phyloP scores from a whole-genome alignment of 108 stramenopile genomes.

The Conticribra guillardii region DNA sequence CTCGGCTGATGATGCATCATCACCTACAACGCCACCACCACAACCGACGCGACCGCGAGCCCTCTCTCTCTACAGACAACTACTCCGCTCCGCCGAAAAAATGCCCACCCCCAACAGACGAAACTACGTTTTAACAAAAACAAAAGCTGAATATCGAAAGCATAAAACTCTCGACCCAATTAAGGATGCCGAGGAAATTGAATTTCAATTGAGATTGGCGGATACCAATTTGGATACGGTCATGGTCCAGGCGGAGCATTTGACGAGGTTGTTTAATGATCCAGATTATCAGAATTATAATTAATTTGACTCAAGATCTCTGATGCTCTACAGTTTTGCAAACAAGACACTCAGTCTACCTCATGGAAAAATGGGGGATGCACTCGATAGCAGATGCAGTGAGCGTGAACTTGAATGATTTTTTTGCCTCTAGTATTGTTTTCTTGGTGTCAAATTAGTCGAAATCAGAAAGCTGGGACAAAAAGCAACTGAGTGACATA shows the following conservation, averaged over 20 bases:
- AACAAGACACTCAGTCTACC: too few relatives aligned
- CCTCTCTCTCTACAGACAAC: constrained; percentile 81
- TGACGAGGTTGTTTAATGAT: constrained; percentile 56
- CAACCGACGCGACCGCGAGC: constrained; percentile 22
- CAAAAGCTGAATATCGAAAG: constrained; percentile 65
- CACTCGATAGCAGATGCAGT: too few relatives aligned
- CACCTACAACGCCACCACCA: constrained; percentile 52
- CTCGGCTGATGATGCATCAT: too few relatives aligned
- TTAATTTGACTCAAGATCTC: too few relatives aligned
- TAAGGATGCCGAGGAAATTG: constrained; percentile 75
- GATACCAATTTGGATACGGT: constrained; percentile 90
- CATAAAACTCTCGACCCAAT: constrained; percentile 34
- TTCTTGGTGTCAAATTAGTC: neutral
- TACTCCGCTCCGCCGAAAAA: constrained; percentile 71
- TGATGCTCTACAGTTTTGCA: too few relatives aligned
- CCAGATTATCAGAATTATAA: constrained; percentile 50
- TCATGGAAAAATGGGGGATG: too few relatives aligned
- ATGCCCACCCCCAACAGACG: constrained; percentile 91
- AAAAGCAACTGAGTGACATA: too few relatives aligned
- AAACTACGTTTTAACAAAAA: constrained; percentile 78
- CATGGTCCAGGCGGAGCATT: constrained; percentile 85
- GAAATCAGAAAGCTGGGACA: neutral
- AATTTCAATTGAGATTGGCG: constrained; percentile 72
- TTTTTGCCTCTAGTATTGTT: too few relatives aligned
- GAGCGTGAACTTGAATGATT: too few relatives aligned